phyloP scores from a whole-genome alignment of 1,284 basidiomycete genomes.

The Fomitopsis schrenkii region DNA sequence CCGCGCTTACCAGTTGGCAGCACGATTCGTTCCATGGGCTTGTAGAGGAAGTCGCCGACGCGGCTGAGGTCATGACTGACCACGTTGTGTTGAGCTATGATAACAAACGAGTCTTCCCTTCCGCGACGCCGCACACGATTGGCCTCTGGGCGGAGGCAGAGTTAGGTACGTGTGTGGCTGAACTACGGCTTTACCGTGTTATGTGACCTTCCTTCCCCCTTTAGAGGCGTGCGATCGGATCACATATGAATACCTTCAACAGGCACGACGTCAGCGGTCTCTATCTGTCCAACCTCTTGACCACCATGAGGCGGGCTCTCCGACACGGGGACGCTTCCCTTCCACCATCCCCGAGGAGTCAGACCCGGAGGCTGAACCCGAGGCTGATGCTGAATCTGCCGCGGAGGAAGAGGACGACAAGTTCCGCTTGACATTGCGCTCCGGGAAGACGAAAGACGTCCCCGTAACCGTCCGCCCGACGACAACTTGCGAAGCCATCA shows the following conservation, averaged over 20 bases:
- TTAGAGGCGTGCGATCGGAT: conserved; percentile 60
- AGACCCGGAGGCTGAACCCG: conserved; percentile 19
- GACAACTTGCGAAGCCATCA: conserved; percentile 69
- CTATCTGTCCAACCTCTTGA: conserved; percentile 19
- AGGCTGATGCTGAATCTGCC: conserved; percentile 17
- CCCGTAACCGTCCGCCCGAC: conserved; percentile 65
- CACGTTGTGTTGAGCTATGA: conserved; percentile 57
- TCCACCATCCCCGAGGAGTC: conserved; percentile 17
- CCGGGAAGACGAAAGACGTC: conserved; percentile 49
- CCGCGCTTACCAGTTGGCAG: conserved; percentile 29
- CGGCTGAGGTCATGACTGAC: conserved; percentile 42
- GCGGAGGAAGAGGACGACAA: conserved; percentile 37
- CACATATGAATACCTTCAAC: conserved; percentile 58
- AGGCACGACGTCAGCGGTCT: conserved; percentile 29
- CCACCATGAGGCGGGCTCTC: conserved; percentile 9
- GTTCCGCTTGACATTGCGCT: conserved; percentile 63
- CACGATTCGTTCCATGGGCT: conserved; percentile 56
- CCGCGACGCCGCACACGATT: conserved; percentile 60
- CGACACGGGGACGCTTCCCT: conserved; percentile 15
- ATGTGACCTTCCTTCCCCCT: neutral
- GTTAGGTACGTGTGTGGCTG: conserved; percentile 43
- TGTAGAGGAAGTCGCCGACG: conserved; percentile 60
- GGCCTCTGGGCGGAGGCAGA: conserved; percentile 63
- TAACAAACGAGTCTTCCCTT: conserved; percentile 58
- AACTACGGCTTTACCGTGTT: neutral